Evolutionary conservation across 2,329 filamentous ascomycete genomes (phyloP), one percentile per base, ranked within the genome.

Genomic region (Colletotrichum sidae): DNA sequence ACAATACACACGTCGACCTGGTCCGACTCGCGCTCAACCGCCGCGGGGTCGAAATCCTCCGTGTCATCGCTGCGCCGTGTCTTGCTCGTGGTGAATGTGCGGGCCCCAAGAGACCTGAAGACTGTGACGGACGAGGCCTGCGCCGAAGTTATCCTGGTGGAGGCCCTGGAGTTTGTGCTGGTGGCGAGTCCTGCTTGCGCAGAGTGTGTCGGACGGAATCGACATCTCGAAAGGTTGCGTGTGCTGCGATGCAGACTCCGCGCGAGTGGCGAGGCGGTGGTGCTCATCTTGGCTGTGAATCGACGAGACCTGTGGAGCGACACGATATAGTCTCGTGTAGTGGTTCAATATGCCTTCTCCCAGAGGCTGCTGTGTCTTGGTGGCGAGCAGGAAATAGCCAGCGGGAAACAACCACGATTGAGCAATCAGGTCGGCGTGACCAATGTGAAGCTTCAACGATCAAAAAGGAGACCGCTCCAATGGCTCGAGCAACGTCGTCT

Each of bases 1-100:
- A 99, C 89, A 73, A 99, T 98, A 79, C 94, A 97, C 37, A 99
- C 94, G 79, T 99, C 96, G 37, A 99, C 96, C 80, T 96, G 83
- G 74, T 99, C 96, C 58, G 89, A 92, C 78, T 98, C 96, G 69
- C 96, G 90, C 69, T 98, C 95, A 63, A 94, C 83, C 60, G 78
- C 80, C 33, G 81, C 79, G 8, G 90, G 90, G 74, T 94, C 90
- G 71, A 93, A 92, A 41, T 88, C 86, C 61, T 87, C 81, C 34
- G 70, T 75, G 13, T 71, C 71, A 38, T 73, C 68, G 69, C 68
- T 70, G 68, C 49, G 54, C 42, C 54, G 44, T 59, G 50, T 44
- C 44, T 50, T 55, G 34, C 49, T 65, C 7, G 67, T 69, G 15
- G 67, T 58, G 46, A 69, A 69, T n/a, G 67, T 62, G 35, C 67